A percentile compares a stretch with the other conserved stretches of the same genome.
Evolutionary conservation across 257 asterid genomes (phyloP).

Genomic region (Gardenia jasminoides): DNA sequence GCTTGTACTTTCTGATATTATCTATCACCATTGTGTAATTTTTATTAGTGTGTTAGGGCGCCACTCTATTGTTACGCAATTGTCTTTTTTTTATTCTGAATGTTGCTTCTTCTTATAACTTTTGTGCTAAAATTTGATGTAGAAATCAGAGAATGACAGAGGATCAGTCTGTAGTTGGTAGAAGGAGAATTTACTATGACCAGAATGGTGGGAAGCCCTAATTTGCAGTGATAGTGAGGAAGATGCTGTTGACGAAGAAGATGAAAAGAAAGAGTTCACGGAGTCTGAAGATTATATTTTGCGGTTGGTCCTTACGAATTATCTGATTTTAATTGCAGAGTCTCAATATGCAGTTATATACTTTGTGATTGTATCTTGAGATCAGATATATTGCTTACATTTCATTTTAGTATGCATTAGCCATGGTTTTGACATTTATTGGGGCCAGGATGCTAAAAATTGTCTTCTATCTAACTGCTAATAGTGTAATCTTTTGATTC

Average conservation of each 20-base stretch:
- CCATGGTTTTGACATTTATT: not conserved
- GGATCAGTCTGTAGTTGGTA: slow-evolving; percentile 94
- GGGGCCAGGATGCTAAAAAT: not conserved
- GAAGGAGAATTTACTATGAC: slow-evolving; percentile 95
- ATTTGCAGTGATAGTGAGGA: slow-evolving; percentile 98
- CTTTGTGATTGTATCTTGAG: not conserved
- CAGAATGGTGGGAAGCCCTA: slow-evolving; percentile 94
- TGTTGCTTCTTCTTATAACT: not conserved
- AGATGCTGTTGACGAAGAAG: slow-evolving; percentile 74
- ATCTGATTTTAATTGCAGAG: not conserved
- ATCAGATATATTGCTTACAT: not conserved
- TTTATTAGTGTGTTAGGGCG: not conserved
- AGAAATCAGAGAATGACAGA: slow-evolving; percentile 97
- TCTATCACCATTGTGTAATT: not conserved
- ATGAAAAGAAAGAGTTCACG: slow-evolving; percentile 78
- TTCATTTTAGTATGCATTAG: not conserved
- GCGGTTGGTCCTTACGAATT: slow-evolving; percentile 56
- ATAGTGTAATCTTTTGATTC: not conserved
- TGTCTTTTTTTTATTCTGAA: not conserved
- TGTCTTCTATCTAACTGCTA: not conserved
- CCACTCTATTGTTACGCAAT: not conserved
- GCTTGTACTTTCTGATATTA: not conserved
- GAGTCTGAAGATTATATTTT: slow-evolving; percentile 85
- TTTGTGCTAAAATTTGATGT: slow-evolving; percentile 17
- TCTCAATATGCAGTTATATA: slow-evolving; percentile 9